Evolutionary conservation across 192 early-diverging fungal species (phyloP).

Genomic region (Backusella luteola): DNA sequence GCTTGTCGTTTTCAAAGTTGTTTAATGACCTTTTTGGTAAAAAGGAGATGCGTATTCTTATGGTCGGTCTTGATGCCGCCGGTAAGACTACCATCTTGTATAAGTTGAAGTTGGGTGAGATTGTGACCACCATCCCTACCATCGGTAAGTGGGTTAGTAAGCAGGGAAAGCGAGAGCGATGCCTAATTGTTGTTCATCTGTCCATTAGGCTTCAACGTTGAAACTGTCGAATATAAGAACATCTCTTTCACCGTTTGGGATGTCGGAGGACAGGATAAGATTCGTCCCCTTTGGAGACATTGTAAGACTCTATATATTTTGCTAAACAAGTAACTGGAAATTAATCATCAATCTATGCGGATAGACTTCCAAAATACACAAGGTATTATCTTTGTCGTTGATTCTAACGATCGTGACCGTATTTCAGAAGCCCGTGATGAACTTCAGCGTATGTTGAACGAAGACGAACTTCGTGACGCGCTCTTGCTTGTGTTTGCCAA

Average conservation of each 20-base stretch:
- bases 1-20: slow-evolving; percentile 78
- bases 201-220: slow-evolving; percentile 89
- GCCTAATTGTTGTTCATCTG: neutral
- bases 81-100: slow-evolving; percentile 99
- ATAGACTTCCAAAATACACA: slow-evolving; percentile 96
- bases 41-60: slow-evolving; percentile 96
- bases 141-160: slow-evolving; percentile 65
- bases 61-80: slow-evolving; percentile 92
- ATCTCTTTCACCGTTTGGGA: slow-evolving; percentile 99
- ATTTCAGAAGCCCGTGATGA: slow-evolving; percentile 92
- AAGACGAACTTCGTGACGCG: slow-evolving; percentile 92
- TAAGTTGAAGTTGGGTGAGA: slow-evolving; percentile 98
- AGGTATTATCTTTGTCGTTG: slow-evolving; percentile 96
- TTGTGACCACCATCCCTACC: slow-evolving; percentile 98
- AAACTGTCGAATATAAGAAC: slow-evolving; percentile 98
- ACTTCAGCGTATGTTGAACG: slow-evolving; percentile 92
- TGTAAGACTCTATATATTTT: slow-evolving; percentile 58
- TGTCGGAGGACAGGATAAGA: slow-evolving; percentile 98
- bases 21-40: slow-evolving; percentile 79
- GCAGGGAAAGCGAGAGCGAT: neutral
- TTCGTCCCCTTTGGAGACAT: slow-evolving; percentile 96
- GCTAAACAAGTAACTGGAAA: neutral
- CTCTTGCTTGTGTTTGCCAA: slow-evolving; percentile 95
- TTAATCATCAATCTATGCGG: neutral
- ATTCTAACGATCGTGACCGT: slow-evolving; percentile 96